phyloP scores from a whole-genome alignment of 345 rosid species.

The Sisymbrium altissimum region DNA sequence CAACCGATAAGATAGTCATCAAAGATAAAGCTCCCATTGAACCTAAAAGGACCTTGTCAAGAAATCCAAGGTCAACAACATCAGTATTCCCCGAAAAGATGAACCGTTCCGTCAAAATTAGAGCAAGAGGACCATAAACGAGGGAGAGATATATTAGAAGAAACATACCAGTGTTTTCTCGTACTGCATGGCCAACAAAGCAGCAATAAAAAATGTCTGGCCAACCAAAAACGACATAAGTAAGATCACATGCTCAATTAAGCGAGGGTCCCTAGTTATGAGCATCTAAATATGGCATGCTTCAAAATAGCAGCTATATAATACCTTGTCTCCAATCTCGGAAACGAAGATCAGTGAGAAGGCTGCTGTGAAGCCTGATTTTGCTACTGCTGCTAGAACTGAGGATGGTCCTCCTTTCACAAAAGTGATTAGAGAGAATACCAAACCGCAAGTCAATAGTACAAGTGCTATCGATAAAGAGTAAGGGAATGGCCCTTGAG shows the following conservation, averaged over 20 bases:
- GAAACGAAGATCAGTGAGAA: conserved; percentile 94
- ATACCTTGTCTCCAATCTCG: conserved; percentile 98
- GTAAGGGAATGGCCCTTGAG: conserved; percentile 61
- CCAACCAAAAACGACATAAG: conserved; percentile 20
- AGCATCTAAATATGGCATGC: background rate
- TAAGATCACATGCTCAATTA: background rate
- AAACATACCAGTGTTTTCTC: conserved; percentile 81
- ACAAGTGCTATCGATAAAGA: conserved; percentile 69
- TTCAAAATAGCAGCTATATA: background rate
- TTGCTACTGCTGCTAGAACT: conserved; percentile 74
- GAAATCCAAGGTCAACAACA: conserved; percentile 27
- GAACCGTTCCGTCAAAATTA: background rate
- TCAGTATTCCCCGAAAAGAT: conserved; percentile 10
- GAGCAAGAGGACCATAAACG: background rate
- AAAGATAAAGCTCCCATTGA: conserved; percentile 97
- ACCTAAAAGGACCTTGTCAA: conserved; percentile 89
- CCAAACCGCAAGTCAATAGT: conserved; percentile 68
- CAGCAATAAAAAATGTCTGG: conserved; percentile 98
- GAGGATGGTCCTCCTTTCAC: conserved; percentile 73
- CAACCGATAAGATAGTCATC: conserved; percentile 89
- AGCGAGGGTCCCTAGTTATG: background rate
- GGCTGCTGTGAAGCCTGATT: conserved; percentile 97
- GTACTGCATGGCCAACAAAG: conserved; percentile 97
- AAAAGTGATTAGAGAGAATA: conserved; percentile 67
- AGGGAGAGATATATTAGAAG: conserved; percentile 14